Percentiles rank a stretch among this genome's conserved stretches.
These are phyloP conservation scores for Dendrocalamus latiflorus DNA, from an alignment of 202 grass and related monocot species.

Conservation along the genomic window DNA sequence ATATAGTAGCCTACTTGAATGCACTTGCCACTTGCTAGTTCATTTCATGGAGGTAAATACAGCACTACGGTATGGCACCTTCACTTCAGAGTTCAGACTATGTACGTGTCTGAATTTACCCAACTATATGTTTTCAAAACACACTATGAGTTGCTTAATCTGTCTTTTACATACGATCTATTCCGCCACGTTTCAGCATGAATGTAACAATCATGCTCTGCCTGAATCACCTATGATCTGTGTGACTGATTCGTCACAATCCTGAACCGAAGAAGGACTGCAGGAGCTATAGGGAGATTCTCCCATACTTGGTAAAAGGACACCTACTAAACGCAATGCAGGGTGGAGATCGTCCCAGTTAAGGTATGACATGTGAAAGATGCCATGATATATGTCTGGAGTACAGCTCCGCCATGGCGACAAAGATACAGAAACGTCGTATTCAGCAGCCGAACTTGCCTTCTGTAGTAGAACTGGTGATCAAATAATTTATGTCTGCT, in stretches of 20 bases:
- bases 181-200: neutral
- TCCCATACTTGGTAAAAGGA: too few species aligned
- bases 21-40: neutral
- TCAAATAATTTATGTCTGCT: too few species aligned
- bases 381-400: neutral
- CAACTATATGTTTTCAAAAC: neutral
- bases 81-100: too few species aligned
- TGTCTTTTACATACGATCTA: neutral
- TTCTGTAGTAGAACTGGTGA: neutral
- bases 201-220: too few species aligned
- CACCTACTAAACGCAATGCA: too few species aligned
- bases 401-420: neutral
- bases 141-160: neutral
- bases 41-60: neutral
- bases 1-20: neutral
- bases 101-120: neutral
- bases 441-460: constrained; percentile 7
- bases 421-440: constrained; percentile 22
- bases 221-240: too few species aligned
- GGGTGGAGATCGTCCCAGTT: too few species aligned
- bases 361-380: neutral
- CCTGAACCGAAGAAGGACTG: too few species aligned
- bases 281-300: too few species aligned
- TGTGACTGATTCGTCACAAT: neutral
- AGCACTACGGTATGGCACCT: neutral